Conservation (phyloP, 306 rosid genomes). For the Gastrolobium villosum region DNA sequence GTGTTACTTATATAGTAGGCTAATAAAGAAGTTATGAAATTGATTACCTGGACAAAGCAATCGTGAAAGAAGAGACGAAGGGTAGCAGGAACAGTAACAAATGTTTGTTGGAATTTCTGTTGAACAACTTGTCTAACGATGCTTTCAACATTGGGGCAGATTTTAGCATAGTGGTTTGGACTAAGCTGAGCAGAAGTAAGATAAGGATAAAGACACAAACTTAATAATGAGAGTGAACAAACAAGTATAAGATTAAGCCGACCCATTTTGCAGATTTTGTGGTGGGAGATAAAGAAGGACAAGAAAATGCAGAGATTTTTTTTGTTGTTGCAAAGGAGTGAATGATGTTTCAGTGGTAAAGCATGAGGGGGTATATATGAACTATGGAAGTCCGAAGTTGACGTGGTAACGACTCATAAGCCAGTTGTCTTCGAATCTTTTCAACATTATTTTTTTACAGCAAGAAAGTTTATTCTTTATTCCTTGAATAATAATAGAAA, state of each 20-base stretch:
- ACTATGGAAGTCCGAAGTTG: background rate
- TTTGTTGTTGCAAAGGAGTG: constrained; percentile 5
- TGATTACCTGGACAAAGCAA: constrained; percentile 80
- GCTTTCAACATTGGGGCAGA: constrained; percentile 80
- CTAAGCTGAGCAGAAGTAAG: constrained; percentile 67
- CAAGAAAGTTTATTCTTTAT: background rate
- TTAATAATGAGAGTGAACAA: constrained; percentile 56
- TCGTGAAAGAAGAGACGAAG: constrained; percentile 95
- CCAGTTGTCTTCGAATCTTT: constrained; percentile 54
- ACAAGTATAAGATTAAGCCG: constrained; percentile 44
- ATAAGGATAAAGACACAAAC: constrained; percentile 44
- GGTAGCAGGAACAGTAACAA: constrained; percentile 86
- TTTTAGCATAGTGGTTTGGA: constrained; percentile 68
- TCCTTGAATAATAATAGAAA: constrained; percentile 20
- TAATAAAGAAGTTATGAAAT: background rate
- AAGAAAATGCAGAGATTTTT: background rate
- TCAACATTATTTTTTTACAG: constrained; percentile 28
- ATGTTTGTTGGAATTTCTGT: constrained; percentile 72
- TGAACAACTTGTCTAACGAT: constrained; percentile 68
- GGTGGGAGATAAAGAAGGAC: background rate
- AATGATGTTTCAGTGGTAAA: constrained; percentile 42
- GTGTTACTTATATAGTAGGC: no score
- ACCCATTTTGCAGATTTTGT: constrained; percentile 56
- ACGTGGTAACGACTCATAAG: constrained; percentile 42
- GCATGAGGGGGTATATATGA: constrained; percentile 36